Evolutionary conservation across 306 rosid genomes (phyloP), one percentile per base, ranked within the genome.

Genomic region (Phaseolus lunatus): DNA sequence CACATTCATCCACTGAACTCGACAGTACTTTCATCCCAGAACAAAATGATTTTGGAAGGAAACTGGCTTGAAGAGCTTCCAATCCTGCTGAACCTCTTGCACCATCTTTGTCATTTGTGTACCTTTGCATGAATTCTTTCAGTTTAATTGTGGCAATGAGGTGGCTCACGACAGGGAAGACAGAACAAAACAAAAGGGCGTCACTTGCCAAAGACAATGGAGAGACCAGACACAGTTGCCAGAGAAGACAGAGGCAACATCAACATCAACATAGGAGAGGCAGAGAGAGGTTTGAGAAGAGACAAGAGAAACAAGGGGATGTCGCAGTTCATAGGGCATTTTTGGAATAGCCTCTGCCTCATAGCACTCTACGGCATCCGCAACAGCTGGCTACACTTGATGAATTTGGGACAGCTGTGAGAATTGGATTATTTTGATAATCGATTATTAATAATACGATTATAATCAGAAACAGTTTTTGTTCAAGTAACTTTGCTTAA

Each of bases 71-170:
- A 16, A 18, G 54, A 41, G 16, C 27, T 66, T 77, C 37, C 81
- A 26, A 26, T 67, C 57, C 65, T 66, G 45, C 65, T 66, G 45
- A 31, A 77, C 23, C 67, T 39, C 27, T 39, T 67, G 48, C 54
- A 20, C 53, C 5, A 0, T n/a, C 45, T n/a, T 76, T 53, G 61
- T 53, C 18, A 31, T 49, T 63, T 8, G 72, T 12, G 64, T 49
- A 49, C 6, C 52, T 14, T 39, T 9, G 13, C 13, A 9, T 39
- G 44, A 39, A 74, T 24, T 24, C 19, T 45, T 75, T 61, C 48
- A 48, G 44, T 75, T 75, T 49, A 18, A 33, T 61, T 29, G 69
- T 29, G 61, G 18, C 11, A 37, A 49, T 18, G 61, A 44, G 80
- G 15, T 31, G 35, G 35, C 35, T 31, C 35, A 31, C 35, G 6